Evolutionary conservation across 306 rosid species (phyloP).

Genomic region (Glycine soja): DNA sequence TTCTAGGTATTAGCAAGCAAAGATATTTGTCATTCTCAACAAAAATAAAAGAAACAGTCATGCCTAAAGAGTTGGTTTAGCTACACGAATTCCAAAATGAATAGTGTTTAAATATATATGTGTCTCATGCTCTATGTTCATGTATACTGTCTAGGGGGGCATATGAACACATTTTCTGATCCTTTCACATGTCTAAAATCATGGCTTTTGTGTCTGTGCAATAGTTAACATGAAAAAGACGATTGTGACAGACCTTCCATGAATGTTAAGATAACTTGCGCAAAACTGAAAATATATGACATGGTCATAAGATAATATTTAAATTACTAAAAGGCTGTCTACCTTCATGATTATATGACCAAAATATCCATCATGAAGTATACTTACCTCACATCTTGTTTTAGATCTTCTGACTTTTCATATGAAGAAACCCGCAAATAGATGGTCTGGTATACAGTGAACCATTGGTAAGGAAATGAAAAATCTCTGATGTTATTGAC

Average conservation of each 20-base stretch:
- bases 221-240: conserved; percentile 8
- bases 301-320: conserved; percentile 16
- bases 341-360: conserved; percentile 34
- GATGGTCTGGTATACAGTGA: conserved; percentile 64
- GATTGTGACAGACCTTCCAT: conserved; percentile 13
- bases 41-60: conserved; percentile 7
- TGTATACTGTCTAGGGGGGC: background rate
- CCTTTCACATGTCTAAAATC: conserved; percentile 23
- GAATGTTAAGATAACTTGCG: conserved; percentile 29
- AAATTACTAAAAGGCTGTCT: conserved; percentile 6
- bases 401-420: conserved; percentile 71
- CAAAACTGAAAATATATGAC: background rate
- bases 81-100: conserved; percentile 16
- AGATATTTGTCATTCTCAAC: background rate
- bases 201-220: background rate
- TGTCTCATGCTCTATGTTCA: background rate
- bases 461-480: conserved; percentile 41
- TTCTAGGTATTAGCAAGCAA: background rate
- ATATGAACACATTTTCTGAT: conserved; percentile 4
- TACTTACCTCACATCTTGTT: conserved; percentile 70
- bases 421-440: conserved; percentile 70
- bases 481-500: conserved; percentile 8
- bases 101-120: background rate
- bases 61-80: conserved; percentile 10
- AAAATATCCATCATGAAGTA: conserved; percentile 25